These are phyloP conservation scores for Cyberlindnera galapagoensis DNA, from an alignment of 805 yeast species.

Conservation along the genomic window DNA sequence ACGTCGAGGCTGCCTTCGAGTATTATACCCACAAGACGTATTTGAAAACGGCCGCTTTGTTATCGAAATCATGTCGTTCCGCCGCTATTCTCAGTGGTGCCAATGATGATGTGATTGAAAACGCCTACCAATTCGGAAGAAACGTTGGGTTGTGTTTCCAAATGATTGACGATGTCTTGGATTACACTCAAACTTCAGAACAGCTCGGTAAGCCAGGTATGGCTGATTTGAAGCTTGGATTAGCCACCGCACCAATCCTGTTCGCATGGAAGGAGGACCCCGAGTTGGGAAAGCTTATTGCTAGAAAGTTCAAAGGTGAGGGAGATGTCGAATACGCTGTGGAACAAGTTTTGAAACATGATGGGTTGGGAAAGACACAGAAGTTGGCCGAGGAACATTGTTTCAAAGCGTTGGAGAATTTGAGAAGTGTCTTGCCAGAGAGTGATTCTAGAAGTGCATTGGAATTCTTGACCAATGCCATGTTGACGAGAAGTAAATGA, in stretches of 20 bases:
- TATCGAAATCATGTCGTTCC: conserved; percentile 90
- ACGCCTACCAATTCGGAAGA: conserved; percentile 86
- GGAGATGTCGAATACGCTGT: conserved; percentile 88
- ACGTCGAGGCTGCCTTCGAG: conserved; percentile 87
- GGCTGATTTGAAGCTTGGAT: conserved; percentile 87
- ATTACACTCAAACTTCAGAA: conserved; percentile 81
- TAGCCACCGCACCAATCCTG: conserved; percentile 94
- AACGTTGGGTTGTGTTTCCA: conserved; percentile 94
- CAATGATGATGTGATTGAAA: conserved; percentile 64
- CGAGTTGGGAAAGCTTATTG: conserved; percentile 75
- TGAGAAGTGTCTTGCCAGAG: conserved; percentile 67
- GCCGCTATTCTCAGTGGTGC: conserved; percentile 92
- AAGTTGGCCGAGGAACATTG: conserved; percentile 75
- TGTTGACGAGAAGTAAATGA: conserved; percentile 73
- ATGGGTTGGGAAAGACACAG: conserved; percentile 74
- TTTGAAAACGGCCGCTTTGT: conserved; percentile 87
- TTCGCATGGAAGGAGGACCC: conserved; percentile 92
- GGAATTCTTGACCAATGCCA: conserved; percentile 74
- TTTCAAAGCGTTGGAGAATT: conserved; percentile 62
- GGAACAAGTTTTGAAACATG: conserved; percentile 57
- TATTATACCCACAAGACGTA: conserved; percentile 94
- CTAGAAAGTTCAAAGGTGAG: conserved; percentile 68
- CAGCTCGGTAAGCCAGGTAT: conserved; percentile 93
- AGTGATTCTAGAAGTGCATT: conserved; percentile 86
- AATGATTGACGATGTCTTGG: conserved; percentile 92